phyloP scores from a whole-genome alignment of 371 early-diverging fungal genomes.

The Mucor lusitanicus region DNA sequence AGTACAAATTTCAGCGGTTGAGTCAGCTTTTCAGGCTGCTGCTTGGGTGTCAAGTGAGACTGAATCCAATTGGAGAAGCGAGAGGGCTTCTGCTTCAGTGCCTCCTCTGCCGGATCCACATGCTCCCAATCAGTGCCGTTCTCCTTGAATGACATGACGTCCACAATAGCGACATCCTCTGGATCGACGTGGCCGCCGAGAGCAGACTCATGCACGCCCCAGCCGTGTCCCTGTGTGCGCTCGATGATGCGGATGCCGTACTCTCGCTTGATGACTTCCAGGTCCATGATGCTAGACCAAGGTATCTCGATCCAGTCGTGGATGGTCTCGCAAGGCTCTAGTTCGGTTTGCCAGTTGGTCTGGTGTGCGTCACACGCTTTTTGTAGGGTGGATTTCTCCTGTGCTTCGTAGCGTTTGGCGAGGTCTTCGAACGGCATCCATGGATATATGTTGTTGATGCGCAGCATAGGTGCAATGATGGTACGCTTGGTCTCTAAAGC shows the following conservation, averaged over 20 bases:
- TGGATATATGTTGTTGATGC: conserved; percentile 35
- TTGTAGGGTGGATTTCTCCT: conserved; percentile 29
- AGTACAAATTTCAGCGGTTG: conserved; percentile 35
- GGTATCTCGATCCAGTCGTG: conserved; percentile 31
- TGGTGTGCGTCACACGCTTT: conserved; percentile 19
- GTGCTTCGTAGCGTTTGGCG: conserved; percentile 38
- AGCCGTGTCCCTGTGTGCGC: conserved; percentile 37
- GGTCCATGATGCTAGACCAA: conserved; percentile 38
- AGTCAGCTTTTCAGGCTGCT: conserved; percentile 12
- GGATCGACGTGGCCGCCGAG: conserved; percentile 7
- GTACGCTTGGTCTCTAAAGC: conserved; percentile 48
- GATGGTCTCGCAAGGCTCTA: conserved; percentile 30
- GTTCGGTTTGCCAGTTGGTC: conserved; percentile 21
- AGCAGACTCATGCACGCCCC: conserved; percentile 41
- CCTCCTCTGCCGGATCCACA: conserved; percentile 16
- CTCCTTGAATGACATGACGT: conserved; percentile 40
- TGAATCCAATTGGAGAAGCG: conserved; percentile 15
- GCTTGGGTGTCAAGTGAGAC: conserved; percentile 4
- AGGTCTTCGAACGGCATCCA: conserved; percentile 47
- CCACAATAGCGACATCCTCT: conserved; percentile 33
- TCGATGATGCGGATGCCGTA: conserved; percentile 44
- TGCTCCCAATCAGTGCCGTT: conserved; percentile 42
- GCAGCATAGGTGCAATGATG: conserved; percentile 47
- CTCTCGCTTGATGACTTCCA: conserved; percentile 23
- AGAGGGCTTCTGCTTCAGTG: background rate